Evolutionary conservation across 2,329 filamentous ascomycete genomes (phyloP), one percentile per base, ranked within the genome.

Genomic region (Penicillium sp.): DNA sequence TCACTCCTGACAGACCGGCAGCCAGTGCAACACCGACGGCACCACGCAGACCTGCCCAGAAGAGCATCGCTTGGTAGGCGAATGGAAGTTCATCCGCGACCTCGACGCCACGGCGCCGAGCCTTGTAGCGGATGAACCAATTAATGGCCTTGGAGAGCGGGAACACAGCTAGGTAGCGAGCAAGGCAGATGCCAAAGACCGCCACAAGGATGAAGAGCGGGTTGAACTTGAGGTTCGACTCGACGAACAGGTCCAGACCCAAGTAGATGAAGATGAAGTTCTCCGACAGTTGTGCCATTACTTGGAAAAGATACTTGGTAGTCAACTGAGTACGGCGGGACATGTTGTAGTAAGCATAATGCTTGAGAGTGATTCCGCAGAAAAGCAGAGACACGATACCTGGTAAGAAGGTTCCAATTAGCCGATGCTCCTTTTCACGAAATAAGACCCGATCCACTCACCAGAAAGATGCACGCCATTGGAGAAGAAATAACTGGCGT

Each of bases 221-320:
- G 67, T 96, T 95, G 75, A 95, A 99, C 53, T 90, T 85, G 22
- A 96, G 80, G 44, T 89, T 84, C 46, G 85, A 86, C 64, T 97
- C 92, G 3, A 94, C 96, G 71, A 99, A 97, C 25, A 99, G 81
- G 0, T 94, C 95, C 3, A 99, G 79, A 5, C 94, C 94, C 0
- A 99, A 84, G 68, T 99, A 99, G 71, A 99, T 99, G 77, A 99
- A 99, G 73, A 99, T 99, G 70, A 99, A 99, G 73, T 99, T 99
- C 75, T 99, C 94, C 0, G 92, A 96, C 41, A 99, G 76, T 72
- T 99, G 94, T 3, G 94, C 90, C 63, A 95, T 86, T 56, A 96
- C 87, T 70, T 95, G 90, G 76, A 99, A 99, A 51, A 96, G 82
- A 74, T 95, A 99, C 72, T 99, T 99, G 46, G 94, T 99, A 14